Conservation (phyloP, 352 stramenopile genomes). For the Globisporangium takayamanum region DNA sequence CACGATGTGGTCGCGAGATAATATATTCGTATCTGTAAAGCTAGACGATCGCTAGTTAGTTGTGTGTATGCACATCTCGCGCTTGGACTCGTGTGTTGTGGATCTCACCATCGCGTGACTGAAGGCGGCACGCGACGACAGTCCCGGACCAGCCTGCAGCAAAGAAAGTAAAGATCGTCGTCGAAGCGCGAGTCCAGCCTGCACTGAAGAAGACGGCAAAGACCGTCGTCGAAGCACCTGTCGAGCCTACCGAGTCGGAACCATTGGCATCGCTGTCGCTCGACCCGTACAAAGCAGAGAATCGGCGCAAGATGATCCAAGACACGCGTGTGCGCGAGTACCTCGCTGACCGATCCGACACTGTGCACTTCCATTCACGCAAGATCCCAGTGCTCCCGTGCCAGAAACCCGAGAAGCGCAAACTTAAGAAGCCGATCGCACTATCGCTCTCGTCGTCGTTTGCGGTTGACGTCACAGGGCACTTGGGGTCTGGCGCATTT, state of each 20-base stretch:
- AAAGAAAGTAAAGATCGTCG: constrained; percentile 8
- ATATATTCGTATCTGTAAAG: constrained; percentile 17
- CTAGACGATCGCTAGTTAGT: background rate
- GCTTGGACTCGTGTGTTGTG: background rate
- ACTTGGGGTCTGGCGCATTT: constrained; percentile 71
- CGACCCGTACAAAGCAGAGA: constrained; percentile 51
- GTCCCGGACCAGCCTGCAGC: background rate
- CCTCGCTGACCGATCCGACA: constrained; percentile 29
- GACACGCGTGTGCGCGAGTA: constrained; percentile 34
- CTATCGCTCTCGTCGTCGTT: constrained; percentile 29
- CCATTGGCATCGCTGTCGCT: constrained; percentile 11
- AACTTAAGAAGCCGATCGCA: constrained; percentile 46
- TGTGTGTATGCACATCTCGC: background rate
- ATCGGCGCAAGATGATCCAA: constrained; percentile 40
- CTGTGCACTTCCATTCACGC: constrained; percentile 45
- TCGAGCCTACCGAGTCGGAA: constrained; percentile 3
- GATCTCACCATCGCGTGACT: constrained; percentile 5
- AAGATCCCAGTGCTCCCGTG: constrained; percentile 45
- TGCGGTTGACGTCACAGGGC: constrained; percentile 35
- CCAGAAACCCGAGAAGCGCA: constrained; percentile 34
- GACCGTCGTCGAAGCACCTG: background rate
- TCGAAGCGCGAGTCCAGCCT: background rate
- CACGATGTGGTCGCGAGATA: constrained; percentile 8
- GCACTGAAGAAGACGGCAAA: constrained; percentile 5
- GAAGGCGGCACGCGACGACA: constrained; percentile 5